Base-by-base conservation (phyloP, 2,329 filamentous ascomycete species). In the Diplocarpon rosae region DNA sequence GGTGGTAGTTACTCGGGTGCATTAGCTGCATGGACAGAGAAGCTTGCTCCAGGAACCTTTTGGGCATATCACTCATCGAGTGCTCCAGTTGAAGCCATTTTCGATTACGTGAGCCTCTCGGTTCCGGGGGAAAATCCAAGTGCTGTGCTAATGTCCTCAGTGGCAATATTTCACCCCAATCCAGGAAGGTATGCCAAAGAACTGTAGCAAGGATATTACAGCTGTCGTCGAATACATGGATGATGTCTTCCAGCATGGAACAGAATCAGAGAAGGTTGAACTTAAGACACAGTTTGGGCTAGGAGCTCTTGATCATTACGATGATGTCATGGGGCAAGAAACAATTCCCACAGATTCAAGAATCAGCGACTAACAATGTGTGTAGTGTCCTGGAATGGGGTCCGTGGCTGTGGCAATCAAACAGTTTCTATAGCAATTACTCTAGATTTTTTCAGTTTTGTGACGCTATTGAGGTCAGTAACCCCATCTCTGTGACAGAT, bases 31-130 rank as follows among this genome's bases (percentile, higher is more conserved):
- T 78, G 74, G 73, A 73, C 68, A 2, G 70, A 70, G 30, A 69
- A 68, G 1, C 62, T 69, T 2, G 61, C 66, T 1, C 72, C 73
- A 0, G 75, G 71, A 6, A 76, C 72, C 0, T 74, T 76, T 59
- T 78, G 74, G 74, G 74, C 73, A 1, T 78, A 78, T 50, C 72
- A 75, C 57, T 64, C 73, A 2, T 73, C 70, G 27, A 73, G 69
- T 56, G 75, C 69, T 0, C 71, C 72, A 0, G 73, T 78, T 1
- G 61, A 79, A 52, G 69, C 70, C 1, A 67, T 78, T 29, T 66
- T 68, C 17, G 65, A 79, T 58, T 77, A 71, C 54, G 64, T 66
- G 35, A 51, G 57, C 48, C 20, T 31, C 15, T 32, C 41, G 10
- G 11, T 15, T 27, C 34, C 3, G 12, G 14, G 10, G 11, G n/a